Conservation (phyloP, 2,329 filamentous ascomycete species). For the Fragosphaeria purpurea region DNA sequence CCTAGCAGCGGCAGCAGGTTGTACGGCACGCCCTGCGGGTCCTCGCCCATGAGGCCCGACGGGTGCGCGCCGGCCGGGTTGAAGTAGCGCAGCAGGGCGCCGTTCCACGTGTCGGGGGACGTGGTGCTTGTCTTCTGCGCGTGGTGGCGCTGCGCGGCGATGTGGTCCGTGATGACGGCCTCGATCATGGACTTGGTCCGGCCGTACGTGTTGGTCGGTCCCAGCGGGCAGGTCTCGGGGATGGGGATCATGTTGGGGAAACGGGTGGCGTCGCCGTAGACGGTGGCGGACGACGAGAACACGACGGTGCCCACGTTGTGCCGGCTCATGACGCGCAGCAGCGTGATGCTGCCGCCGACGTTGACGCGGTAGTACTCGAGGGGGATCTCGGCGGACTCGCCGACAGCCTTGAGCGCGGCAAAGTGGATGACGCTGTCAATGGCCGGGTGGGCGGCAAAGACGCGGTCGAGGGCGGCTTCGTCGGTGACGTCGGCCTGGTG, state of each 20-base stretch:
- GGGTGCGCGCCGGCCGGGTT: slow-evolving; percentile 95
- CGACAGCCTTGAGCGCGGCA: slow-evolving; percentile 94
- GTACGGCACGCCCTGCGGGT: slow-evolving; percentile 89
- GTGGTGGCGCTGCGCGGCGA: slow-evolving; percentile 78
- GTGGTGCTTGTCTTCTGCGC: slow-evolving; percentile 65
- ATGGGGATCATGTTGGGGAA: slow-evolving; percentile 98
- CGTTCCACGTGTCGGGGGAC: slow-evolving; percentile 77
- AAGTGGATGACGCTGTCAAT: slow-evolving; percentile 99
- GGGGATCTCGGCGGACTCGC: slow-evolving; percentile 86
- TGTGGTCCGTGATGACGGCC: slow-evolving; percentile 79
- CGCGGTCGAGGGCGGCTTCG: slow-evolving; percentile 69
- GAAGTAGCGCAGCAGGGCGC: slow-evolving; percentile 88
- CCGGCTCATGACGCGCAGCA: slow-evolving; percentile 77
- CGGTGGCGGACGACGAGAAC: slow-evolving; percentile 95
- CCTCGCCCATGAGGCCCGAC: slow-evolving; percentile 94
- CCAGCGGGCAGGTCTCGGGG: slow-evolving; percentile 90
- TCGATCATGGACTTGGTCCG: slow-evolving; percentile 93
- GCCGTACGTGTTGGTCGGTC: slow-evolving; percentile 94
- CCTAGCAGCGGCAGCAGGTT: slow-evolving; percentile 91
- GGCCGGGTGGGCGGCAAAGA: slow-evolving; percentile 80
- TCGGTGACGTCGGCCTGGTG: slow-evolving; percentile 83
- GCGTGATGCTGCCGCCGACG: slow-evolving; percentile 80
- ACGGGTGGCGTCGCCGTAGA: slow-evolving; percentile 94
- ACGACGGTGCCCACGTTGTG: slow-evolving; percentile 94
- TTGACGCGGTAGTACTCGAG: slow-evolving; percentile 98